These are phyloP conservation scores for Batrachochytrium dendrobatidis DNA, from an alignment of 371 early-diverging fungal genomes.

Conservation along the genomic window DNA sequence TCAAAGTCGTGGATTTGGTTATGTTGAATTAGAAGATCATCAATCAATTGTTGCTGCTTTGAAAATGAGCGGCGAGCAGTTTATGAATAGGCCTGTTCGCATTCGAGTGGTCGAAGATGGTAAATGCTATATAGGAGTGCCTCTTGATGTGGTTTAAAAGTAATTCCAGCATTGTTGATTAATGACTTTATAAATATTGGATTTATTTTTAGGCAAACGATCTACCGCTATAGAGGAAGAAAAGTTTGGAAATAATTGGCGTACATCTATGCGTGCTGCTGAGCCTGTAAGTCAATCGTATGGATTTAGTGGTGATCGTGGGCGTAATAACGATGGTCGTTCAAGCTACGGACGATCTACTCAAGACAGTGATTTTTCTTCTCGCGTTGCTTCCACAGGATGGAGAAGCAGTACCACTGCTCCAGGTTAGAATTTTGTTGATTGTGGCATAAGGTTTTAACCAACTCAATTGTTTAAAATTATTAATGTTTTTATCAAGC, in stretches of 20 bases:
- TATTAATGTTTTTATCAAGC: no score
- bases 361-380: no score
- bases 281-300: not conserved
- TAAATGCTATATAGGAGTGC: conserved; percentile 33
- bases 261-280: conserved; percentile 37
- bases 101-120: conserved; percentile 83
- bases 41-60: conserved; percentile 77
- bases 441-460: no score
- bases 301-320: conserved; percentile 19
- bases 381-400: no score
- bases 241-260: conserved; percentile 46
- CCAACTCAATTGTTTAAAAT: no score
- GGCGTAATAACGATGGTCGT: conserved; percentile 10
- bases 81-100: conserved; percentile 65
- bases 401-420: no score
- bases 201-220: not conserved
- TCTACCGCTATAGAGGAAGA: conserved; percentile 25
- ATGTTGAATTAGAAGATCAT: conserved; percentile 82
- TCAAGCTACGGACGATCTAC: no score
- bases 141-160: not conserved
- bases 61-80: conserved; percentile 52
- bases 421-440: no score
- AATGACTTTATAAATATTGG: not conserved
- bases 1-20: conserved; percentile 85
- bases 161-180: not conserved